phyloP scores from a whole-genome alignment of 2,329 filamentous ascomycete species.

The Chaetomium globosum region DNA sequence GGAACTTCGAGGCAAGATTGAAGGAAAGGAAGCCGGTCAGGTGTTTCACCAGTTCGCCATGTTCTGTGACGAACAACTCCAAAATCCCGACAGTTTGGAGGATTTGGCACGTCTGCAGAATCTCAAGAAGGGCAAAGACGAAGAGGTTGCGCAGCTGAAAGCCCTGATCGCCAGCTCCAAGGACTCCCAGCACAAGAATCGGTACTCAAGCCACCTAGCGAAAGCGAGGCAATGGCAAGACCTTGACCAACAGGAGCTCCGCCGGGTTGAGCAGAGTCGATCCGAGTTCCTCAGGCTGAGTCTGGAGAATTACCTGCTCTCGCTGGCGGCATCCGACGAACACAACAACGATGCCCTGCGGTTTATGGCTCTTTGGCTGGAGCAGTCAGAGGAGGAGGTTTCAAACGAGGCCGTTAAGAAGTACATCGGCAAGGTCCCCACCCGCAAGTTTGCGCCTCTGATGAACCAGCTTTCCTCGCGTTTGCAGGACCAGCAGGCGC shows the following conservation, averaged over 20 bases:
- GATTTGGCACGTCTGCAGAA: constrained; percentile 81
- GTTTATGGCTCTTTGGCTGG: constrained; percentile 93
- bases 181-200: constrained; percentile 57
- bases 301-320: constrained; percentile 88
- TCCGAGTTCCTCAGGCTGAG: constrained; percentile 84
- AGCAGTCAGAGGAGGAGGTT: constrained; percentile 72
- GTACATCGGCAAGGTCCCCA: constrained; percentile 74
- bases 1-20: constrained; percentile 69
- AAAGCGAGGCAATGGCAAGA: constrained; percentile 86
- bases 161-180: constrained; percentile 56
- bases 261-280: constrained; percentile 73
- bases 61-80: constrained; percentile 92
- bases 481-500: constrained; percentile 67
- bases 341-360: constrained; percentile 88
- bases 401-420: constrained; percentile 77
- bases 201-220: constrained; percentile 62
- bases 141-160: constrained; percentile 76
- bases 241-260: constrained; percentile 86
- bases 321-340: constrained; percentile 80
- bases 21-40: constrained; percentile 75
- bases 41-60: constrained; percentile 94
- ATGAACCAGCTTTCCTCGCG: constrained; percentile 98
- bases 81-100: constrained; percentile 80
- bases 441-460: constrained; percentile 85
- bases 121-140: constrained; percentile 76